Percentiles rank a stretch among this genome's conserved stretches.
Conservation (phyloP, 306 rosid genomes). For the Betula pendula region DNA sequence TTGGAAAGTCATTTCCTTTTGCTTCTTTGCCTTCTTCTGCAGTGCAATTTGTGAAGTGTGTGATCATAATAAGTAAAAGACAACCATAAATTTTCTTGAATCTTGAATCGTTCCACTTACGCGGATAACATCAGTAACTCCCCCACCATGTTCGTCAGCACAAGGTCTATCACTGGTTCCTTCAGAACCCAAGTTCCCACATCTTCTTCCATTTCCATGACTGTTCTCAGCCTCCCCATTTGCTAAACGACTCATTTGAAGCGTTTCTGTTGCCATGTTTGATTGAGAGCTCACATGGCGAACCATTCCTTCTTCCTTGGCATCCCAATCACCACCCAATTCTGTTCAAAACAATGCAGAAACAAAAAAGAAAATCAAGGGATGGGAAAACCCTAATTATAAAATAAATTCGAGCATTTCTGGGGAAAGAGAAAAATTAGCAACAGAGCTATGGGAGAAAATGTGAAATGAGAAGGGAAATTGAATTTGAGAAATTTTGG, state of each 20-base stretch:
- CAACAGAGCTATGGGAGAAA: neutral
- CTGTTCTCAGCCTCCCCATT: conserved; percentile 54
- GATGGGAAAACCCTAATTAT: neutral
- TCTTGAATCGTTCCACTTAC: conserved; percentile 29
- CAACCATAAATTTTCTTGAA: neutral
- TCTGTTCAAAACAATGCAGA: neutral
- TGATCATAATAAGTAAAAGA: conserved; percentile 6
- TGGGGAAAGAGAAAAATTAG: neutral
- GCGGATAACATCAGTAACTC: conserved; percentile 36
- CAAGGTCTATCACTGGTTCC: conserved; percentile 28
- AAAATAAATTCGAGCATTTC: neutral
- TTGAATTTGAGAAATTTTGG: neutral
- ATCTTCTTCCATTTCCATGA: conserved; percentile 44
- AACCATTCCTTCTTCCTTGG: conserved; percentile 32
- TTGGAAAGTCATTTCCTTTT: conserved; percentile 67
- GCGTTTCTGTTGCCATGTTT: conserved; percentile 39
- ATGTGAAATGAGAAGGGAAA: neutral
- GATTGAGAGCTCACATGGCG: conserved; percentile 21
- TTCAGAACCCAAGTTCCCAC: conserved; percentile 35
- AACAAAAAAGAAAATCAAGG: neutral
- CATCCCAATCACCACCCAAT: conserved; percentile 14
- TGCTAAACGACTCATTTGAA: conserved; percentile 39
- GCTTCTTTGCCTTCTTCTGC: conserved; percentile 52
- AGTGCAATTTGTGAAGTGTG: neutral
- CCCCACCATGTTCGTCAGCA: conserved; percentile 33